A percentile compares a stretch with the other conserved stretches of the same genome.
These are phyloP conservation scores for Linum tenue DNA, from an alignment of 345 rosid genomes.

Conservation along the genomic window DNA sequence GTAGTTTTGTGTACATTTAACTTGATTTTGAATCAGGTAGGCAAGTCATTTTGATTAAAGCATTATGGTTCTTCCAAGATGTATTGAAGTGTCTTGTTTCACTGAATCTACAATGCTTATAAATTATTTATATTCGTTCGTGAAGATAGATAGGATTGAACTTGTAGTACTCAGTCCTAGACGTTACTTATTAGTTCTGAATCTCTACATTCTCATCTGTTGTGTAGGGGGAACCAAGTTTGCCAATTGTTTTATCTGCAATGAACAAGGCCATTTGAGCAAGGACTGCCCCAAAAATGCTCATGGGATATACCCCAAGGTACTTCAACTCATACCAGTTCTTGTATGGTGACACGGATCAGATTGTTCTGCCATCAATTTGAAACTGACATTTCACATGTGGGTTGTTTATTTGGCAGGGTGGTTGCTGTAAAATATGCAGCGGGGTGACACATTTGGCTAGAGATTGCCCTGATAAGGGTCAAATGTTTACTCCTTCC, in stretches of 20 bases:
- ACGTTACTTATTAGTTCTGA: neutral
- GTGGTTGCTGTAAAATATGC: constrained; percentile 91
- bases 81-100: neutral
- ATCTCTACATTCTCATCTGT: neutral
- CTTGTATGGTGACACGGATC: neutral
- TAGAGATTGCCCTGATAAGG: constrained; percentile 79
- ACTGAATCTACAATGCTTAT: no score
- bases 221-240: constrained; percentile 73
- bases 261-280: constrained; percentile 76
- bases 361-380: neutral
- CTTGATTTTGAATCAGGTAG: neutral
- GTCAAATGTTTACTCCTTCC: constrained; percentile 21
- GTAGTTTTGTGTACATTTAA: neutral
- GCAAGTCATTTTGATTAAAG: neutral
- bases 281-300: constrained; percentile 78
- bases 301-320: constrained; percentile 93
- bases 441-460: constrained; percentile 90
- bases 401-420: constrained; percentile 31
- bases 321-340: constrained; percentile 17
- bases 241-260: constrained; percentile 86
- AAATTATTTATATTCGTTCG: no score
- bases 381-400: constrained; percentile 9
- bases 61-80: neutral
- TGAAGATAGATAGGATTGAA: neutral
- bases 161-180: neutral